Evolutionary conservation across 108 stramenopile genomes (phyloP), one percentile per base, ranked within the genome.

Genomic region (Seminavis robusta): DNA sequence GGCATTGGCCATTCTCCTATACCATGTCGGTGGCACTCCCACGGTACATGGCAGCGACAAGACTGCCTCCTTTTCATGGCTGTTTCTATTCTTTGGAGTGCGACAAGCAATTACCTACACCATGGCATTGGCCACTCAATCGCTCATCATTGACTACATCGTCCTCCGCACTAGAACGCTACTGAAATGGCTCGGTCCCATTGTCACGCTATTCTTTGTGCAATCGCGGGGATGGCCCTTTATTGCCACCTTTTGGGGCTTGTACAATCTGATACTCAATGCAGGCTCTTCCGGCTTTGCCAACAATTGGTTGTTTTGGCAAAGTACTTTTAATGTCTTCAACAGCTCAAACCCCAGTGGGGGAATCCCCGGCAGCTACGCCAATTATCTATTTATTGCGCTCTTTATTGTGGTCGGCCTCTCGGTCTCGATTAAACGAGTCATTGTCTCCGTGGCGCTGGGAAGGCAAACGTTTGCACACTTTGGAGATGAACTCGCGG

Each of bases 151-250:
- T 45, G 79, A 79, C 30, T 73, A 68, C 10, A 30, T 80, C 23
- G 61, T 61, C 13, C 45, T 82, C 25, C 39, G 71, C 10, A 74
- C 76, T 23, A 56, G 65, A 5, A 15, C 69, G 1, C 62, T 67
- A 23, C 32, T 80, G 25, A 68, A 58, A 37, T 27, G 60, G 3
- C 30, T 86, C 19, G 81, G 81, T 19, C 73, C 64, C 2, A 50
- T 76, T 44, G 59, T 61, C 21, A 73, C 78, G n/a, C 61, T 86
- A 9, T 55, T 74, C 47, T 48, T 80, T 39, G 63, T 82, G 16
- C 85, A 86, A 54, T 59, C 73, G 20, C 51, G 56, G 28, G 81
- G 79, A 20, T 78, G 72, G 60, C 78, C 75, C 9, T 76, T 53
- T 26, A 53, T 6, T 20, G 7, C 19, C 19, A 23, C 28, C n/a